Evolutionary conservation across 306 rosid species (phyloP).

Genomic region (Lablab purpureus): DNA sequence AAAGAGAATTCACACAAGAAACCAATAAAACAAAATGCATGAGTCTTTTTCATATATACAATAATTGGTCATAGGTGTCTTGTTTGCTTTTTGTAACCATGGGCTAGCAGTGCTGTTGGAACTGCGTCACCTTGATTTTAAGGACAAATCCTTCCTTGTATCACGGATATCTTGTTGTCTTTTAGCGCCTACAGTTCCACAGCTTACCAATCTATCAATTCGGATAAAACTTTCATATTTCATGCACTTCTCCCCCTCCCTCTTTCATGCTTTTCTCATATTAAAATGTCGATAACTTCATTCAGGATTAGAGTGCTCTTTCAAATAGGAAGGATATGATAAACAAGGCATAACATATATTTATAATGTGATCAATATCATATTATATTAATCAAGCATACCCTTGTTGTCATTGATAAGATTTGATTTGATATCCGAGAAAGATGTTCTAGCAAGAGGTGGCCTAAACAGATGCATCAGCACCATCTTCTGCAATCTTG

Average conservation of each 20-base stretch:
- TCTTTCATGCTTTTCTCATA: too few relatives aligned
- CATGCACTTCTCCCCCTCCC: too few relatives aligned
- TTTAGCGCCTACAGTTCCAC: constrained; percentile 23
- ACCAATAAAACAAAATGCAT: not conserved
- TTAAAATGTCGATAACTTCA: too few relatives aligned
- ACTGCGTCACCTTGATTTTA: constrained; percentile 21
- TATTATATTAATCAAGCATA: too few relatives aligned
- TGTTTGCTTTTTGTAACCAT: constrained; percentile 46
- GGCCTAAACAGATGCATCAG: too few relatives aligned
- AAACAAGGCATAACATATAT: not conserved
- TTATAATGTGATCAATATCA: not conserved
- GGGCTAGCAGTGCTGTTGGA: constrained; percentile 41
- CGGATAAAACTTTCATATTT: too few relatives aligned
- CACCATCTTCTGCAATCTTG: too few relatives aligned
- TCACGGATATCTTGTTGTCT: constrained; percentile 49
- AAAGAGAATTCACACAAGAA: not conserved
- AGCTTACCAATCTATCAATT: not conserved
- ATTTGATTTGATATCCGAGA: too few relatives aligned
- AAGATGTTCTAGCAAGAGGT: too few relatives aligned
- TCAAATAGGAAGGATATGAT: too few relatives aligned
- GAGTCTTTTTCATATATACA: constrained; percentile 15
- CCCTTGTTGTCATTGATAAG: too few relatives aligned
- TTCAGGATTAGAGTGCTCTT: too few relatives aligned
- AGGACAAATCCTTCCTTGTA: constrained; percentile 29
- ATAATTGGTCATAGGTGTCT: constrained; percentile 35